Evolutionary conservation across 2,329 filamentous ascomycete genomes (phyloP), one percentile per base, ranked within the genome.

Genomic region (Pseudogymnoascus verrucosus): DNA sequence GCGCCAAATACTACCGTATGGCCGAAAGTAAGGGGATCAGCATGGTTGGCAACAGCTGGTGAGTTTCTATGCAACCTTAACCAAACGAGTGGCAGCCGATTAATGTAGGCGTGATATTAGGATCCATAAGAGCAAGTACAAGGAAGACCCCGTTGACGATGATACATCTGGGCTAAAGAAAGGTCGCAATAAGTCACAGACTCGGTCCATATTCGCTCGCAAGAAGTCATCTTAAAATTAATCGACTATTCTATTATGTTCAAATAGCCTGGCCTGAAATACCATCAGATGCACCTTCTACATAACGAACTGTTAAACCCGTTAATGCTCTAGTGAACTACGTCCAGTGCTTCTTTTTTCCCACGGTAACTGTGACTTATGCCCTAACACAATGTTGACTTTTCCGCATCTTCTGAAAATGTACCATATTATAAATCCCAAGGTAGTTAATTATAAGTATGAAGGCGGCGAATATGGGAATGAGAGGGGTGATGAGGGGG

Each of bases 11-110:
- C 71, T 98, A 98, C 75, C 88, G 95, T 21, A 83, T 88, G 79
- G 95, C 95, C 5, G 95, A 96, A 74, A 87, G 89, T 23, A 95
- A 95, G 77, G 95, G 95, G 5, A 93, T 97, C 81, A 96, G 87
- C 76, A 98, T 98, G 92, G 89, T 96, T 64, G 95, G 95, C 63
- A 98, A 98, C 75, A 97, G 92, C 80, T 99, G 95, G 93, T 96
- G 81, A 74, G 90, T 84, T 64, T 23, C 28, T 44, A 36, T 63
- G 14, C 11, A 16, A 37, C 12, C 39, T 47, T 60, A 19, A 36
- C 60, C 47, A 60, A 10, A 8, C 63, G 28, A 65, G 21, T 63
- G 67, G 66, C 39, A 66, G 54, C 7, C 64, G 67, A 21, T 65
- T 63, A 12, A 61, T 40, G 14, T 62, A 40, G 61, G 11, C 51